Evolutionary conservation across 495 filamentous ascomycete genomes (phyloP), one percentile per base, ranked within the genome.

Genomic region (Penicillium ochrochloron): DNA sequence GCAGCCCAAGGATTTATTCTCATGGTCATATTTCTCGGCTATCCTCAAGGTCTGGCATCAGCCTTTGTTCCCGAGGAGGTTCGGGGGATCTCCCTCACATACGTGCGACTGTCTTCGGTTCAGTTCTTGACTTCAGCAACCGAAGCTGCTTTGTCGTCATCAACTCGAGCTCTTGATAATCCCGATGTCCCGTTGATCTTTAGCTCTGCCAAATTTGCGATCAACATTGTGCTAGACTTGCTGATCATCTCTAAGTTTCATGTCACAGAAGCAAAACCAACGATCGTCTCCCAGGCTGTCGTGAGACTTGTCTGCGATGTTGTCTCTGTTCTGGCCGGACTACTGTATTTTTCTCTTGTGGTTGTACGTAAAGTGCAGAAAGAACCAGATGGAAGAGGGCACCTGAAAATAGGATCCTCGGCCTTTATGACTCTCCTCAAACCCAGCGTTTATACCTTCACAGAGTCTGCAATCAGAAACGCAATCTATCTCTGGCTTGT

Each of bases 151-250:
- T 85, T 92, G 1, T 81, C 85, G 2, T 73, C 76, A 14, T 82
- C 80, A 4, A 92, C 90, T 3, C 75, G 90, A 58, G 86, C 89
- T 1, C 76, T 92, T 27, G 90, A 92, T 75, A 82, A 85, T 59
- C 90, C 90, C 0, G 90, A 92, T 68, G 85, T 93, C 2, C 89
- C 90, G 11, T 73, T 93, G 0, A 63, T 92, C 23, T 90, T 92
- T 68, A 91, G 83, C 69, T 80, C 78, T 0, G 78, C 80, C 12
- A 89, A 89, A 61, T 86, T 89, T 59, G 73, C 76, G 6, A 70
- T 90, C 54, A 92, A 92, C 69, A 92, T 92, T 52, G 61, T 90
- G 15, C 78, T 92, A 0, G 90, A 93, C 60, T 61, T 92, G 29
- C 66, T 92, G n/a, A 72, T 92, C 25, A 83, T 92, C 12, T 92